Evolutionary conservation across 441 rosid species (phyloP).

Genomic region (Croton laevigatus): DNA sequence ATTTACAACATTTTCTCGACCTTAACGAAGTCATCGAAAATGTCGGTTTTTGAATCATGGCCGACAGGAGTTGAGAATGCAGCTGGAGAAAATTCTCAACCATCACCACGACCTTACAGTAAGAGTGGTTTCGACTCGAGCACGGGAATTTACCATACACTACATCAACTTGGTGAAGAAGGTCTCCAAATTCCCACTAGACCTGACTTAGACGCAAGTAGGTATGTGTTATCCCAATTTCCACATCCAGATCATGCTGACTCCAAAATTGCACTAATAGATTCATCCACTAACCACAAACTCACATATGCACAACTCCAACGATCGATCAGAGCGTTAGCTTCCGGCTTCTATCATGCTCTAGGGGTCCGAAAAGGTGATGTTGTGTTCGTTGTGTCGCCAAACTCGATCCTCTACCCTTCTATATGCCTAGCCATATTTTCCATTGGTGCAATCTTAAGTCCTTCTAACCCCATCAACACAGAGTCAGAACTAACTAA

Average conservation of each 20-base stretch:
- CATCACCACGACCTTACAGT: background rate
- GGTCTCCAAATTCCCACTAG: slow-evolving; percentile 32
- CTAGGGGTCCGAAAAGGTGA: slow-evolving; percentile 51
- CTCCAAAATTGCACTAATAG: slow-evolving; percentile 42
- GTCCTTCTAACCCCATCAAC: slow-evolving; percentile 58
- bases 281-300: slow-evolving; percentile 29
- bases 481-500: slow-evolving; percentile 46
- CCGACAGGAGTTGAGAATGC: slow-evolving; percentile 8
- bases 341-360: slow-evolving; percentile 40
- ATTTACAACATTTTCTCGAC: background rate
- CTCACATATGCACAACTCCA: slow-evolving; percentile 44
- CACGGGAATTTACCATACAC: slow-evolving; percentile 47
- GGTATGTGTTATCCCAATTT: slow-evolving; percentile 47
- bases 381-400: slow-evolving; percentile 54
- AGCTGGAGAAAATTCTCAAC: slow-evolving; percentile 4
- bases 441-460: slow-evolving; percentile 54
- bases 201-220: slow-evolving; percentile 34
- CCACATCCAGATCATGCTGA: slow-evolving; percentile 36
- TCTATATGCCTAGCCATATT: slow-evolving; percentile 50
- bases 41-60: slow-evolving; percentile 30
- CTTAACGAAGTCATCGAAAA: slow-evolving; percentile 1
- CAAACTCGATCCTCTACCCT: slow-evolving; percentile 54
- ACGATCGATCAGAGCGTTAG: slow-evolving; percentile 44
- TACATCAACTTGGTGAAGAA: slow-evolving; percentile 26
- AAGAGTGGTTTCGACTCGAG: slow-evolving; percentile 36